Conservation (phyloP, 495 filamentous ascomycete species). For the Penicillium simplicissimum region DNA sequence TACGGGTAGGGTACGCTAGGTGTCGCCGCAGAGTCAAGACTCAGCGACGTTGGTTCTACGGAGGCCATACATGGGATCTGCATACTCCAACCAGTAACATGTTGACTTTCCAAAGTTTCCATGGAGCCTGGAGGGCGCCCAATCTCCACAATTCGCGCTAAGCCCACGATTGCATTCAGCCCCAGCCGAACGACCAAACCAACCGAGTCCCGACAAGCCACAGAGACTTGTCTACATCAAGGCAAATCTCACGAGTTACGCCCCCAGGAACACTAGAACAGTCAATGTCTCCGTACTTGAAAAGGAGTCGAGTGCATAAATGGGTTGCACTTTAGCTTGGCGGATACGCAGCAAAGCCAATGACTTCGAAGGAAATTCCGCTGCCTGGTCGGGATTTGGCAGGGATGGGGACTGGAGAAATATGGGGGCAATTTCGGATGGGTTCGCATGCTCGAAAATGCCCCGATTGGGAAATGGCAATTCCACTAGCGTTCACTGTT, state of each 20-base stretch:
- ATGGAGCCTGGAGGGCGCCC: background rate
- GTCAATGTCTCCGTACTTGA: background rate
- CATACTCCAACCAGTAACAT: no score
- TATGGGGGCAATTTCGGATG: no score
- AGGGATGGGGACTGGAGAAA: no score
- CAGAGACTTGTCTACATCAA: background rate
- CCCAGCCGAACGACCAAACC: background rate
- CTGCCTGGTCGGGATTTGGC: background rate
- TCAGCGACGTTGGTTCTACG: no score
- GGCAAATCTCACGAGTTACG: background rate
- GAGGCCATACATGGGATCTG: no score
- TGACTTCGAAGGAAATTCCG: background rate
- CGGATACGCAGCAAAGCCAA: background rate
- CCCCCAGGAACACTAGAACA: background rate
- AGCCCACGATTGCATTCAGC: background rate
- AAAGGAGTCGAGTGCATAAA: background rate
- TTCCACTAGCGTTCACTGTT: no score
- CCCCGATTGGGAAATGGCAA: no score
- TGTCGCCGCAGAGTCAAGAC: no score
- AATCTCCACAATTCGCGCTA: background rate
- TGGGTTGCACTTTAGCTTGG: background rate
- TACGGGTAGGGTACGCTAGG: no score
- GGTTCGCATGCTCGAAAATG: no score
- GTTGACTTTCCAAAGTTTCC: no score
- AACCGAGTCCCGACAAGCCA: background rate